A percentile compares a stretch with the other conserved stretches of the same genome.
Conservation (phyloP, 164 flowering plant species). For the Vitis riparia region DNA sequence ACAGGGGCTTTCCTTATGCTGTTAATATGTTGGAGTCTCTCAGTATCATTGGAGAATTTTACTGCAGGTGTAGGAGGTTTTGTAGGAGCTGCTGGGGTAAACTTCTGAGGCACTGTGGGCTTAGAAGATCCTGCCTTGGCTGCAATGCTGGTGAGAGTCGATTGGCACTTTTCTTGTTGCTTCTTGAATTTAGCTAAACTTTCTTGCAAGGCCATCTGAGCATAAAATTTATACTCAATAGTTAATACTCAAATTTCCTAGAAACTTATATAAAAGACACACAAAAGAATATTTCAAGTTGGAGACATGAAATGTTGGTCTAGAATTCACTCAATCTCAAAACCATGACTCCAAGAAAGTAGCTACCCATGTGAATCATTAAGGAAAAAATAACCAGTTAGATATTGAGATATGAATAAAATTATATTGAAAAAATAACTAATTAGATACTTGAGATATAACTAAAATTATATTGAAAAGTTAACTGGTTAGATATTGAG, state of each 20-base stretch:
- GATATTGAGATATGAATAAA: too few relatives aligned
- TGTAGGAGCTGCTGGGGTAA: constrained; percentile 25
- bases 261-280: too few relatives aligned
- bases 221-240: too few relatives aligned
- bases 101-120: constrained; percentile 20
- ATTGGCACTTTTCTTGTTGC: constrained; percentile 65
- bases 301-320: not conserved
- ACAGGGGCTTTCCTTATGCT: constrained; percentile 64
- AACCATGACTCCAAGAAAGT: not conserved
- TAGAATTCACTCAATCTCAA: too few relatives aligned
- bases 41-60: constrained; percentile 72
- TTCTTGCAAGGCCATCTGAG: constrained; percentile 53
- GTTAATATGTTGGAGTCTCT: constrained; percentile 65
- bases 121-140: constrained; percentile 36
- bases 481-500: too few relatives aligned
- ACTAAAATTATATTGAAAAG: too few relatives aligned
- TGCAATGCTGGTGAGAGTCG: constrained; percentile 48
- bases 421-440: too few relatives aligned
- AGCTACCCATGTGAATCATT: too few relatives aligned
- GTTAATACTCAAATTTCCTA: too few relatives aligned
- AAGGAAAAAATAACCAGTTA: not conserved
- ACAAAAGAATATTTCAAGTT: not conserved
- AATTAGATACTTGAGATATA: too few relatives aligned
- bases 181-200: constrained; percentile 46
- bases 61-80: constrained; percentile 44